These are phyloP conservation scores for Lophiotrema nucula DNA, from an alignment of 495 filamentous ascomycete genomes.

Conservation along the genomic window DNA sequence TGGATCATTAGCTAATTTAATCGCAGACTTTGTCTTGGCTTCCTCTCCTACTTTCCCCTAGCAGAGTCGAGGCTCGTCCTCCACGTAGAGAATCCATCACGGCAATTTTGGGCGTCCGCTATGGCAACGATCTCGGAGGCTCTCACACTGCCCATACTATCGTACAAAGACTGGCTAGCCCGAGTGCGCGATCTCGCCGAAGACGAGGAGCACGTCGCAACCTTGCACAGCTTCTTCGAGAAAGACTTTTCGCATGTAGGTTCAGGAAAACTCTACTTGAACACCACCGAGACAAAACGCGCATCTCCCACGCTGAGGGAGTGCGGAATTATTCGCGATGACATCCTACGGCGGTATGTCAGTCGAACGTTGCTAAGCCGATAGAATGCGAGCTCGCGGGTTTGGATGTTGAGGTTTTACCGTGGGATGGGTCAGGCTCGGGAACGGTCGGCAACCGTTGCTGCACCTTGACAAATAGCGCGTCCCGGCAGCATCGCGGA, in stretches of 20 bases:
- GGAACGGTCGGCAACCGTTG: neutral
- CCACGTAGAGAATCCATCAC: conserved; percentile 45
- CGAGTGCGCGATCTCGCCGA: neutral
- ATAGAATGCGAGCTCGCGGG: neutral
- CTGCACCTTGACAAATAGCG: neutral
- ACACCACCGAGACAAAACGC: neutral
- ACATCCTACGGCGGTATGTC: neutral
- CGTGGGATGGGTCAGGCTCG: neutral
- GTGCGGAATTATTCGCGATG: neutral
- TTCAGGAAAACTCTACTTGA: neutral
- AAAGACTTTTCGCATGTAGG: conserved; percentile 1
- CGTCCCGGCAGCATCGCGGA: neutral
- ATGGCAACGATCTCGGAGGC: conserved; percentile 30
- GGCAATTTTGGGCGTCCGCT: conserved; percentile 41
- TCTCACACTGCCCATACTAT: neutral
- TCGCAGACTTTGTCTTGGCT: conserved; percentile 44
- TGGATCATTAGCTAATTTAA: conserved; percentile 2
- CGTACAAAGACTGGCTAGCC: neutral
- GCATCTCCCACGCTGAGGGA: neutral
- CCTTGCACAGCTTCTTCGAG: conserved; percentile 13
- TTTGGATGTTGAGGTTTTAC: no score
- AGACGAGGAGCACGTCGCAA: neutral
- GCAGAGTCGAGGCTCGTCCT: no score
- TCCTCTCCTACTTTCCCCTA: no score
- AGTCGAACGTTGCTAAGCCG: neutral